Conservation (phyloP, 306 rosid genomes). For the Abrus precatorius region DNA sequence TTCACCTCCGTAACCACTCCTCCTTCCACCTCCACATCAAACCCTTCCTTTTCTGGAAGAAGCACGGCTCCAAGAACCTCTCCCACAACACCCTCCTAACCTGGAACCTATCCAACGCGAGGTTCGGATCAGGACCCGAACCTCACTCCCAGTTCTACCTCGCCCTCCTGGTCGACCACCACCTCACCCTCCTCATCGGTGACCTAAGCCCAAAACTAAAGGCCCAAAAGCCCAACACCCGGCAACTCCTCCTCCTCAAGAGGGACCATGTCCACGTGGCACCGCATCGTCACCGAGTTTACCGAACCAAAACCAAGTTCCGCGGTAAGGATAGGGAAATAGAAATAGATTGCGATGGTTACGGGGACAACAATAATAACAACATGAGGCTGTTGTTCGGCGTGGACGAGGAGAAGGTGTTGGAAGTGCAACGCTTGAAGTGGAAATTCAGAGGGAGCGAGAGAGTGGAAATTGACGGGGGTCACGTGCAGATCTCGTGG, state of each 20-base stretch:
- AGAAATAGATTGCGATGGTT: conserved; percentile 50
- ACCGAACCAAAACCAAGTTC: conserved; percentile 57
- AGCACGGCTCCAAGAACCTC: conserved; percentile 69
- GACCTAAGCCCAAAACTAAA: conserved; percentile 41
- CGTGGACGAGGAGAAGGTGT: conserved; percentile 58
- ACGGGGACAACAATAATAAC: not conserved
- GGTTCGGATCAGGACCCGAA: conserved; percentile 67
- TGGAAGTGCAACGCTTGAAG: conserved; percentile 69
- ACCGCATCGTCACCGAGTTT: conserved; percentile 47
- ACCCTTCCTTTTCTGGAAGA: conserved; percentile 72
- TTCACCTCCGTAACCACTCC: conserved; percentile 63
- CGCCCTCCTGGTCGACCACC: conserved; percentile 64
- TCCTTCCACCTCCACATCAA: conserved; percentile 66
- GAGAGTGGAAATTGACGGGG: conserved; percentile 57
- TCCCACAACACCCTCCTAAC: conserved; percentile 53
- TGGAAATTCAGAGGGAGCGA: conserved; percentile 90
- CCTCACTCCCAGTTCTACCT: conserved; percentile 69
- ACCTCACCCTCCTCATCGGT: conserved; percentile 66
- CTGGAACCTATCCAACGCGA: conserved; percentile 75
- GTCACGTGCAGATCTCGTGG: conserved; percentile 75
- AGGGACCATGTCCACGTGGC: conserved; percentile 71
- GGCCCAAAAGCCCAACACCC: not conserved
- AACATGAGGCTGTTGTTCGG: conserved; percentile 55
- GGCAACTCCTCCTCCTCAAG: conserved; percentile 58
- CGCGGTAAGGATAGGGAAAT: conserved; percentile 67